Percentiles rank a stretch among this genome's conserved stretches.
These are phyloP conservation scores for Penicillium sp. DNA, from an alignment of 2,329 filamentous ascomycete genomes.

Conservation along the genomic window DNA sequence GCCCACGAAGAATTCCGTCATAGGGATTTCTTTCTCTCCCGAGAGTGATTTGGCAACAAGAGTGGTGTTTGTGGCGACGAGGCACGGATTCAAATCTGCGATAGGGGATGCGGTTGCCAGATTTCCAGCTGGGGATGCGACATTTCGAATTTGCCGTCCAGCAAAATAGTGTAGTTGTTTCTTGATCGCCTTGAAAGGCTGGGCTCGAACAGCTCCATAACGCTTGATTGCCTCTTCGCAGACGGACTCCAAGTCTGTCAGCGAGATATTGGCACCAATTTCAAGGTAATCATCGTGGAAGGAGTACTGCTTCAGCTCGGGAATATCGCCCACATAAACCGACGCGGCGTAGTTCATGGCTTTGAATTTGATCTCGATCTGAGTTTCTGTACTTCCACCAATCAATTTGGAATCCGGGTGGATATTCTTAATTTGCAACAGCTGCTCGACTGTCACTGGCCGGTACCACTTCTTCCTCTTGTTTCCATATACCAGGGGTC, in stretches of 20 bases:
- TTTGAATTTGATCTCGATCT: conserved; percentile 99
- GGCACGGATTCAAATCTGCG: conserved; percentile 91
- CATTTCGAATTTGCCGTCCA: conserved; percentile 91
- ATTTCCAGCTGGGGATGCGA: conserved; percentile 95
- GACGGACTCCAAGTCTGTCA: conserved; percentile 88
- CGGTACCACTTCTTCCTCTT: conserved; percentile 93
- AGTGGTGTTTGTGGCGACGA: conserved; percentile 81
- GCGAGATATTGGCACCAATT: conserved; percentile 85
- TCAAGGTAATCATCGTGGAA: conserved; percentile 82
- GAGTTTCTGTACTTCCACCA: conserved; percentile 92
- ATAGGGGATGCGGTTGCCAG: conserved; percentile 93
- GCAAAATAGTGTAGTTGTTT: conserved; percentile 96
- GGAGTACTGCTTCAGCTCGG: conserved; percentile 78
- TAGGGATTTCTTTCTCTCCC: conserved; percentile 79
- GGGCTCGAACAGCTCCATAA: conserved; percentile 69
- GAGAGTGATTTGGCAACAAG: conserved; percentile 76
- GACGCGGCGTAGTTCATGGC: conserved; percentile 85
- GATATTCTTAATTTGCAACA: conserved; percentile 85
- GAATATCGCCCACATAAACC: conserved; percentile 89
- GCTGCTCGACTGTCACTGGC: conserved; percentile 79
- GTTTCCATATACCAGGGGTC: conserved; percentile 84
- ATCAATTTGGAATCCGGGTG: conserved; percentile 91
- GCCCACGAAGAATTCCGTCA: conserved; percentile 88
- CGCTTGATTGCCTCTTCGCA: conserved; percentile 75
- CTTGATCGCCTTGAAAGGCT: conserved; percentile 85